These are phyloP conservation scores for Porogramme epimiltina DNA, from an alignment of 1,284 basidiomycete species.

Conservation along the genomic window DNA sequence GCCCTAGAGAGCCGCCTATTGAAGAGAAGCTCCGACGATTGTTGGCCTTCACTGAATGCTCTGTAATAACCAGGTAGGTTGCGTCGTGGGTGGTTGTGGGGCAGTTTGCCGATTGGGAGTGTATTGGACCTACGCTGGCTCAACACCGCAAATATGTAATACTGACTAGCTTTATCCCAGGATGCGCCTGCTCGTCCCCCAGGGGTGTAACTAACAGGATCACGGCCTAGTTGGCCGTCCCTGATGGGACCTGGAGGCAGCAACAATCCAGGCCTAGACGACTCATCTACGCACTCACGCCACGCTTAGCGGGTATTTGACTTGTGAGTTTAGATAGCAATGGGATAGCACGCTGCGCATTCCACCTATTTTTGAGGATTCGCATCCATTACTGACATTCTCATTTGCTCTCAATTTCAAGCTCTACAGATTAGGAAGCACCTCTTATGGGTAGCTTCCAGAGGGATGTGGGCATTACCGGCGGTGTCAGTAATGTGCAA, in stretches of 20 bases:
- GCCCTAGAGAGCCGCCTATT: conserved; percentile 5
- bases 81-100: too few relatives aligned
- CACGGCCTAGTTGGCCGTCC: conserved; percentile 56
- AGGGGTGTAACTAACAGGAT: conserved; percentile 50
- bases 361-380: conserved; percentile 78
- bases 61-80: conserved; percentile 23
- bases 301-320: conserved; percentile 53
- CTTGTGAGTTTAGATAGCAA: conserved; percentile 47
- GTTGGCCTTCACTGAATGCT: conserved; percentile 14
- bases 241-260: conserved; percentile 67
- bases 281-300: conserved; percentile 73
- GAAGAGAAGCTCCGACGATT: conserved; percentile 9
- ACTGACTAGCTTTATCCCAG: conserved; percentile 28
- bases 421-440: conserved; percentile 79
- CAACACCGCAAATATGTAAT: too few relatives aligned
- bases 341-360: conserved; percentile 54
- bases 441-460: conserved; percentile 69
- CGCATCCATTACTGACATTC: conserved; percentile 69
- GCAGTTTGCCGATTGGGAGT: too few relatives aligned
- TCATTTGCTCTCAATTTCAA: conserved; percentile 66
- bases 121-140: background rate
- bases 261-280: conserved; percentile 51
- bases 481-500: conserved; percentile 61
- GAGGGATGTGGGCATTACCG: conserved; percentile 54
- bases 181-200: conserved; percentile 53